phyloP scores from a whole-genome alignment of 2,329 filamentous ascomycete species.

The Botrytis hyacinthi region DNA sequence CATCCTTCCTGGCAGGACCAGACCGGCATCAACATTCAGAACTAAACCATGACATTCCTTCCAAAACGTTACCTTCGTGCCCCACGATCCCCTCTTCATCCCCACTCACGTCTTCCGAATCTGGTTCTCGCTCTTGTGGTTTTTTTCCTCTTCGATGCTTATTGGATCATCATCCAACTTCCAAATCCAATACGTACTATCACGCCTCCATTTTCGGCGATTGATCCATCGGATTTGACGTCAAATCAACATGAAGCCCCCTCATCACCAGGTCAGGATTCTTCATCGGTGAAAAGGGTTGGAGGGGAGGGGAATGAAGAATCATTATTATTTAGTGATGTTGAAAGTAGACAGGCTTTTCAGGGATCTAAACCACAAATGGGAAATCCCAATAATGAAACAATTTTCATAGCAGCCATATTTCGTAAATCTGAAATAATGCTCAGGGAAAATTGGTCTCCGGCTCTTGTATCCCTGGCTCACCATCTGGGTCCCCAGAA shows the following conservation, averaged over 20 bases:
- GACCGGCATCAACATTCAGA: not conserved
- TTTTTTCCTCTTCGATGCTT: constrained; percentile 1
- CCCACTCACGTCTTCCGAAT: constrained; percentile 9
- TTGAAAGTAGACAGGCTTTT: not conserved
- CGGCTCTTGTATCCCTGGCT: constrained; percentile 56
- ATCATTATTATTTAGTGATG: not conserved
- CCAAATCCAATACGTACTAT: constrained; percentile 7
- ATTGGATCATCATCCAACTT: constrained; percentile 5
- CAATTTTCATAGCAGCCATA: constrained; percentile 65
- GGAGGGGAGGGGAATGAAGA: not conserved
- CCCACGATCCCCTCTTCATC: constrained; percentile 12
- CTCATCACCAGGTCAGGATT: not conserved
- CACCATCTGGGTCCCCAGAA: constrained; percentile 59
- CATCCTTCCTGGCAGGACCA: not conserved
- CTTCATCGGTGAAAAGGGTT: not conserved
- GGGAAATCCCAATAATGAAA: constrained; percentile 23
- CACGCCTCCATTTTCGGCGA: constrained; percentile 6
- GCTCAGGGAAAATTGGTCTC: constrained; percentile 61
- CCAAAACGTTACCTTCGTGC: constrained; percentile 13
- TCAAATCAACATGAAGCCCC: not conserved
- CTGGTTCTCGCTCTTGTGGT: not conserved
- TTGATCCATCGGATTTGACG: not conserved
- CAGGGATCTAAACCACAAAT: not conserved
- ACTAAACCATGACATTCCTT: constrained; percentile 10
- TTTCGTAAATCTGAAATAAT: constrained; percentile 66